Percentiles rank a stretch among this genome's conserved stretches.
These are phyloP conservation scores for Vaccinium myrtillus DNA, from an alignment of 148 eudicot species.

Conservation along the genomic window DNA sequence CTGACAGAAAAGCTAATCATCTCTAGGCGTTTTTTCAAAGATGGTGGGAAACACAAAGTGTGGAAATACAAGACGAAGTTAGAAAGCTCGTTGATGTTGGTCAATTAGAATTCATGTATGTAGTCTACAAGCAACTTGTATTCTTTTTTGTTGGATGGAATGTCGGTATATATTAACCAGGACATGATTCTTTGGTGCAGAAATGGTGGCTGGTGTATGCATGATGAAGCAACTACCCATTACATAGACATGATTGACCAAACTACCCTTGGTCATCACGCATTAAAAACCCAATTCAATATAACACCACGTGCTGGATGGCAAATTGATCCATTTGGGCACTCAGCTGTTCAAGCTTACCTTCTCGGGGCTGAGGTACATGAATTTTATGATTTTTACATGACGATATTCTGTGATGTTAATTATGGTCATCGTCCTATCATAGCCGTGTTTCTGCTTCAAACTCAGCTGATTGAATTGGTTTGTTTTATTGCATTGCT, in stretches of 20 bases:
- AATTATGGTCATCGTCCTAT: neutral
- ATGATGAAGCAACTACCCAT: conserved; percentile 82
- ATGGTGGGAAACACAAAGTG: conserved; percentile 76
- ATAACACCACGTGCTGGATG: conserved; percentile 90
- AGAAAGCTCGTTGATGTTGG: conserved; percentile 65
- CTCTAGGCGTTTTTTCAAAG: conserved; percentile 77
- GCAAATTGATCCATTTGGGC: conserved; percentile 96
- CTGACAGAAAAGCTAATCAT: conserved; percentile 8
- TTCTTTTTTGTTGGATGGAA: neutral
- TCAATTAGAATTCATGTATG: conserved; percentile 76
- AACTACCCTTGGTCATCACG: conserved; percentile 75
- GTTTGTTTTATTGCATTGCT: neutral
- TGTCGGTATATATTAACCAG: neutral
- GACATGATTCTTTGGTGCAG: conserved; percentile 33
- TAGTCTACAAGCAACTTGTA: conserved; percentile 5
- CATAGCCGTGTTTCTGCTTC: conserved; percentile 5
- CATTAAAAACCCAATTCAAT: conserved; percentile 58
- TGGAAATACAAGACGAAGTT: conserved; percentile 47
- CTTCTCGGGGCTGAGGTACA: conserved; percentile 80
- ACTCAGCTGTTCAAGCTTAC: conserved; percentile 93
- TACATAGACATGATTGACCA: conserved; percentile 95
- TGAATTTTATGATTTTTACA: neutral
- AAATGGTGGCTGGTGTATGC: conserved; percentile 98
- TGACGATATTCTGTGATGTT: neutral
- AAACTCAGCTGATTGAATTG: neutral